Evolutionary conservation across 2,329 filamentous ascomycete genomes (phyloP), one percentile per base, ranked within the genome.

Genomic region (Escovopsis sp.): DNA sequence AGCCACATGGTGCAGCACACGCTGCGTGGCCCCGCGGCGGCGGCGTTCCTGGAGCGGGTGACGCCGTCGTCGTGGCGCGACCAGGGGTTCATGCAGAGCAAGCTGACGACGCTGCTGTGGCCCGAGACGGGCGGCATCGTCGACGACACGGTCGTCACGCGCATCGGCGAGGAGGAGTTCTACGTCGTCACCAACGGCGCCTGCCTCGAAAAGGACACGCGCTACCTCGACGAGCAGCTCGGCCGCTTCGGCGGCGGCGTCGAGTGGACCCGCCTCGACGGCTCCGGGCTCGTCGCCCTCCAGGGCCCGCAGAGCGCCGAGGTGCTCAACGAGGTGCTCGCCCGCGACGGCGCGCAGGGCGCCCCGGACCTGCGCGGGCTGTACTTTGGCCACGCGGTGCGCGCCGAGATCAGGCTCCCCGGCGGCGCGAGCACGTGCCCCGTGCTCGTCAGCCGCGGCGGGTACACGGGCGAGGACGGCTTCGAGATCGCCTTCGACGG

Each of bases 391-490:
- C 76, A 80, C 51, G 80, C 77, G 44, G 71, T 73, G 41, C 76
- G 72, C 54, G 72, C 82, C 15, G 72, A 74, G 48, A 64, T 95
- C 41, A 74, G 70, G 47, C 66, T 84, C 11, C 63, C 69, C 32
- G 72, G 71, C 36, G 71, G 70, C 32, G 27, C 48, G 48, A 55
- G 58, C 50, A 56, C 60, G 39, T 56, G 61, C 47, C 58, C 60
- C 7, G 57, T 66, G 15, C 56, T 95, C 39, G 79, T 95, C 56
- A 88, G 80, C 57, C 78, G 91, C 46, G 91, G 83, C 37, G 91
- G 91, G 5, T 98, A 98, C 68, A 98, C 91, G 0, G 91, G 91
- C 45, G 91, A 98, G 67, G 91, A 98, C 60, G 91, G 91, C 35
- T 98, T 98, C 63, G 91, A 98, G 66, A 85, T 98, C 55, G 91